Evolutionary conservation across 2,329 filamentous ascomycete genomes (phyloP), one percentile per base, ranked within the genome.

Genomic region (Chaetoscypha palmicola): DNA sequence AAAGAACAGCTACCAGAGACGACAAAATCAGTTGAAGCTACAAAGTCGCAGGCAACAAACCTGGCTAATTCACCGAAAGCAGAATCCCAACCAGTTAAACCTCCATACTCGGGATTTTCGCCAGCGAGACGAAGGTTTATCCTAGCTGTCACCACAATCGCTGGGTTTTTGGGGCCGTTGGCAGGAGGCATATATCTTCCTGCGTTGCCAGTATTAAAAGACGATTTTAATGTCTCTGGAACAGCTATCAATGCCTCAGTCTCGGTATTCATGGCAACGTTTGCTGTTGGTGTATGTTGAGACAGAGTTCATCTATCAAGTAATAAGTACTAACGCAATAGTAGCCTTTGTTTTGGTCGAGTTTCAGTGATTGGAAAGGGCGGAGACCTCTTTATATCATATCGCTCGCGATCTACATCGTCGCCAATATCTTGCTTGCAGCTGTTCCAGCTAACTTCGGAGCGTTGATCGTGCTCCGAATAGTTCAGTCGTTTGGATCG

Each of bases 221-320:
- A 41, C 12, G 38, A 41, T 4, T 41, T 41, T 10, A 32, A 41
- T 14, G 38, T 41, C 16, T 41, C 38, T 1, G 38, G 17, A 5
- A 41, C 38, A 23, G 38, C 38, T 7, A 41, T 41, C 8, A 41
- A 41, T 26, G 38, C 38, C 17, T 33, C 38, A n/a, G 38, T 41
- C 5, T 22, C 38, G 12, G 38, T 41, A 11, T 41, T 41, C 19
- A 41, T 41, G 38, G 38, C 38, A 24, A 24, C 34, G 19, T 41
- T 41, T 32, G 38, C 38, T 5, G 30, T 41, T 32, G 38, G 38
- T 16, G 38, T 41, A 33, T 21, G 38, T 41, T 32, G 8, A 12
- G n/a, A 41, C 9, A 31, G 16, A 10, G n/a, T n/a, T 10, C 9
- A 17, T 1, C n/a, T 24, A 38, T 28, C 11, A 8, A 28, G 2